Evolutionary conservation across 208 protist genomes (phyloP).

Genomic region (Entamoeba invadens): DNA sequence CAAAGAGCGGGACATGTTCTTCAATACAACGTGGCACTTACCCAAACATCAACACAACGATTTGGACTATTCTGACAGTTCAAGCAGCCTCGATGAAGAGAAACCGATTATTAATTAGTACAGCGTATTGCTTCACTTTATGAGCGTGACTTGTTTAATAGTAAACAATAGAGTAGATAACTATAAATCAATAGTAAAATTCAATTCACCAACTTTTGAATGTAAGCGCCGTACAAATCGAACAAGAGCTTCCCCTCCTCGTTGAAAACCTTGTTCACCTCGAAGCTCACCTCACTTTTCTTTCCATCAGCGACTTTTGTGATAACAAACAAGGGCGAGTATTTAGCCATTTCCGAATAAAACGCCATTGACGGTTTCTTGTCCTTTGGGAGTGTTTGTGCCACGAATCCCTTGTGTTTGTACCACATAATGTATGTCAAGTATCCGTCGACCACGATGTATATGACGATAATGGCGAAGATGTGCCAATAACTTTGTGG

Average conservation of each 20-base stretch:
- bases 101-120: too few relatives aligned
- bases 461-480: background rate
- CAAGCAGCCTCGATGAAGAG: too few relatives aligned
- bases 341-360: background rate
- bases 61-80: background rate
- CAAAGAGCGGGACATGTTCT: background rate
- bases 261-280: background rate
- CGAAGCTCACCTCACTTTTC: background rate
- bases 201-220: background rate
- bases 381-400: too few relatives aligned
- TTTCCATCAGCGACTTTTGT: background rate
- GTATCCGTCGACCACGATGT: background rate
- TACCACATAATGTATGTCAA: background rate
- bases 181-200: too few relatives aligned
- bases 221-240: background rate
- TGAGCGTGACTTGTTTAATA: too few relatives aligned
- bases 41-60: background rate
- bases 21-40: background rate
- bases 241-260: background rate
- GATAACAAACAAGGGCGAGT: background rate
- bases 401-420: background rate
- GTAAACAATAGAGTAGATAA: too few relatives aligned
- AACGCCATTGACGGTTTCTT: background rate
- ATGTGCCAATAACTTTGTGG: background rate
- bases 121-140: too few relatives aligned